phyloP scores from a whole-genome alignment of 371 early-diverging fungal genomes.

The Rhizopus sp. region DNA sequence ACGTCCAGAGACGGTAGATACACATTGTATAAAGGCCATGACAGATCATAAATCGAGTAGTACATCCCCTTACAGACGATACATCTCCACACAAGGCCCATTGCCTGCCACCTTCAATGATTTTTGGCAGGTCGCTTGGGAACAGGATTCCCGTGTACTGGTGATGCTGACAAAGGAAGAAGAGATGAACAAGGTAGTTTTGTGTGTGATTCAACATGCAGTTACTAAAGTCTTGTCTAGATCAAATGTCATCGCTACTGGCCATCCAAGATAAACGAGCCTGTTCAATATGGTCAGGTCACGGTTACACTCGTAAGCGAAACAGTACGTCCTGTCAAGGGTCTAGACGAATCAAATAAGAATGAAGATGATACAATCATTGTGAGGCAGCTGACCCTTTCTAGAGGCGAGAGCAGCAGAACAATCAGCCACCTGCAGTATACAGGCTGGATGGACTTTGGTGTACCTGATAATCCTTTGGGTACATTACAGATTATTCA shows the following conservation, averaged over 20 bases:
- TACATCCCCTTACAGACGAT: constrained; percentile 41
- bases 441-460: constrained; percentile 91
- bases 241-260: constrained; percentile 79
- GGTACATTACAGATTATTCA: constrained; percentile 64
- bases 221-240: constrained; percentile 19
- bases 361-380: constrained; percentile 39
- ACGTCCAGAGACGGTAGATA: constrained; percentile 29
- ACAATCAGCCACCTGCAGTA: constrained; percentile 79
- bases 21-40: constrained; percentile 25
- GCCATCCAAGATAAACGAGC: constrained; percentile 49
- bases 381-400: constrained; percentile 21
- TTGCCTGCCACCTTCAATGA: constrained; percentile 78
- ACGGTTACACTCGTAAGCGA: constrained; percentile 29
- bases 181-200: constrained; percentile 73
- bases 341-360: not conserved
- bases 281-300: constrained; percentile 42
- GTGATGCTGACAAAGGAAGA: constrained; percentile 90
- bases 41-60: constrained; percentile 15
- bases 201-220: constrained; percentile 2
- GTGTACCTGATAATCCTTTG: constrained; percentile 67
- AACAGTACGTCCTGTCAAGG: constrained; percentile 26
- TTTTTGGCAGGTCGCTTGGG: constrained; percentile 93
- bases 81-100: constrained; percentile 91
- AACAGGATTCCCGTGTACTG: constrained; percentile 72
- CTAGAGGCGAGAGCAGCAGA: constrained; percentile 17